A percentile compares a stretch with the other conserved stretches of the same genome.
Evolutionary conservation across 257 asterid genomes (phyloP).

Genomic region (Misopates orontium): DNA sequence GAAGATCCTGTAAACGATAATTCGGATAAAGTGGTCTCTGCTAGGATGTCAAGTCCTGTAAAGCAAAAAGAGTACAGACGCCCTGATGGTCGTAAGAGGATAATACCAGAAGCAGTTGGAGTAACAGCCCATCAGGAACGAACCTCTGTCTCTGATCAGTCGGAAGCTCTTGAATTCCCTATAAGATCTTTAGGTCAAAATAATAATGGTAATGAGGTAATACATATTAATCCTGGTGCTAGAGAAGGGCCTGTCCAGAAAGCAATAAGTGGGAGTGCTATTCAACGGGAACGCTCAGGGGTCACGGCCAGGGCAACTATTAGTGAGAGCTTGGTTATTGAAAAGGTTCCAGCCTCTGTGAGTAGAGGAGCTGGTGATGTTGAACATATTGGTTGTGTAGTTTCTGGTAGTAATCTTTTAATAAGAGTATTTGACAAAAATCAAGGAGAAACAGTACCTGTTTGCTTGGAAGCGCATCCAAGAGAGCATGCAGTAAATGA

Average conservation of each 20-base stretch:
- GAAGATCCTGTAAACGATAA: constrained; percentile 48
- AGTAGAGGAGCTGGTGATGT: constrained; percentile 57
- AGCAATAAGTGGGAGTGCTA: constrained; percentile 47
- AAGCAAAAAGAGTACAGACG: constrained; percentile 93
- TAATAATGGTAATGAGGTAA: constrained; percentile 44
- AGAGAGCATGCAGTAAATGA: constrained; percentile 82
- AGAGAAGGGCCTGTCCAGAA: constrained; percentile 55
- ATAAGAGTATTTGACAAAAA: constrained; percentile 70
- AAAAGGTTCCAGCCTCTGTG: constrained; percentile 65
- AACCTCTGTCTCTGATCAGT: constrained; percentile 41
- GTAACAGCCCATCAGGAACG: constrained; percentile 54
- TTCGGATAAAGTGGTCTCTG: constrained; percentile 44
- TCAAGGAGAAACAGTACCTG: constrained; percentile 59
- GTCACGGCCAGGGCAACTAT: constrained; percentile 76
- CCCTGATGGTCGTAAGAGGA: constrained; percentile 97
- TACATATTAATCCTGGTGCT: constrained; percentile 37
- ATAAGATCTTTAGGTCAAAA: constrained; percentile 40
- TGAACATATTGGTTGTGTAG: constrained; percentile 61
- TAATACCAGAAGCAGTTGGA: constrained; percentile 99
- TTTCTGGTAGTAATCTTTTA: constrained; percentile 52
- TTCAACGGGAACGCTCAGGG: constrained; percentile 59
- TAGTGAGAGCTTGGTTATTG: constrained; percentile 79
- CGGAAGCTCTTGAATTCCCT: constrained; percentile 55
- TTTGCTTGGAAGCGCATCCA: constrained; percentile 88
- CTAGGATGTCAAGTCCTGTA: constrained; percentile 76